These are phyloP conservation scores for Solanum pinnatisectum DNA, from an alignment of 257 asterid species.

Conservation along the genomic window DNA sequence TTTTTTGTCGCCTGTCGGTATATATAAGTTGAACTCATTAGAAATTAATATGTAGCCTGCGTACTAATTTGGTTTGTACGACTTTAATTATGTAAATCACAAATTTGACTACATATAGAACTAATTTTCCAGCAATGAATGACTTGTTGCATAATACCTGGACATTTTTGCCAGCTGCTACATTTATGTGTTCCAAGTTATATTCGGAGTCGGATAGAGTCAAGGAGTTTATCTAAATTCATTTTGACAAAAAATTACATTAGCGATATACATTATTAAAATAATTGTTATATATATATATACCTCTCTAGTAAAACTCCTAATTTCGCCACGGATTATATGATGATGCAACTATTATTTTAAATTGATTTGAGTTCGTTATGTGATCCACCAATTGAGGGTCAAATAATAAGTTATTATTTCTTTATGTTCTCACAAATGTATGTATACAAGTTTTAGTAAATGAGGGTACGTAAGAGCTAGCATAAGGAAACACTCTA, in stretches of 20 bases:
- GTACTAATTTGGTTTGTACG: not conserved
- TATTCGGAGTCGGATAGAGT: not conserved
- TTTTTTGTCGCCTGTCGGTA: no score
- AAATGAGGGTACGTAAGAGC: not conserved
- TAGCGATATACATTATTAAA: not conserved
- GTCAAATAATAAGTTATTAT: not conserved
- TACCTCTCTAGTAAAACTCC: no score
- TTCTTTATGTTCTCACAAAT: not conserved
- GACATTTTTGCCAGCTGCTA: not conserved
- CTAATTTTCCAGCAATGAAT: not conserved
- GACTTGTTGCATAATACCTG: not conserved
- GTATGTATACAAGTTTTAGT: not conserved
- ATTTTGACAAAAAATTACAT: not conserved
- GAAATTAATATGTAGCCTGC: not conserved
- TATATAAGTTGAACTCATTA: no score
- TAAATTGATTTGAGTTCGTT: not conserved
- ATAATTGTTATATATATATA: no score
- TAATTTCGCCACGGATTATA: no score
- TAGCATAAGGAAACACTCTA: not conserved
- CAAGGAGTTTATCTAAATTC: not conserved
- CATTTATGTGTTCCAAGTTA: not conserved
- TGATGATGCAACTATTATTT: not conserved
- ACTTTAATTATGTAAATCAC: not conserved
- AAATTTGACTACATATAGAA: not conserved
- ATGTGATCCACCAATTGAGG: not conserved